Evolutionary conservation across 805 yeast genomes (phyloP).

Genomic region (Metschnikowia noctiluminum): DNA sequence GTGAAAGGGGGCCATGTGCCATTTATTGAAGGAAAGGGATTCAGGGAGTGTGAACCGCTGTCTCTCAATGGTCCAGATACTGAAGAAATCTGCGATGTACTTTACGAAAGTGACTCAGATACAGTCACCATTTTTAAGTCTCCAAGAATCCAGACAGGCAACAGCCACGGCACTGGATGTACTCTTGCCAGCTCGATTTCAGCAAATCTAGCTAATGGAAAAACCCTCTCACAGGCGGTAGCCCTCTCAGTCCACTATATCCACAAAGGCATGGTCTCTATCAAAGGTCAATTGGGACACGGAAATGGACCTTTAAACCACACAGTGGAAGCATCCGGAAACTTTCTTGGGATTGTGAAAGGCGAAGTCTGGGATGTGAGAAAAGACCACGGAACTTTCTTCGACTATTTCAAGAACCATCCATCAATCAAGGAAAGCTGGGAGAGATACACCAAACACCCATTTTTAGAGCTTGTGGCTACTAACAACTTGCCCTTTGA

Average conservation of each 20-base stretch:
- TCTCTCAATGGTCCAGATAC: background rate
- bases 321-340: background rate
- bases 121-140: slow-evolving; percentile 46
- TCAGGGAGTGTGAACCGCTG: background rate
- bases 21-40: slow-evolving; percentile 22
- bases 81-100: slow-evolving; percentile 45
- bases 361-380: background rate
- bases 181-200: slow-evolving; percentile 80
- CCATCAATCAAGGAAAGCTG: slow-evolving; percentile 54
- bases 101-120: slow-evolving; percentile 43
- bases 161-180: slow-evolving; percentile 91
- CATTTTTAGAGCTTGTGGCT: slow-evolving; percentile 55
- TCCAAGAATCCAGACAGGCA: slow-evolving; percentile 40
- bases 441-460: slow-evolving; percentile 58
- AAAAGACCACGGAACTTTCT: slow-evolving; percentile 20
- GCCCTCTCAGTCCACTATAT: slow-evolving; percentile 60
- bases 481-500: slow-evolving; percentile 45
- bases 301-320: slow-evolving; percentile 8
- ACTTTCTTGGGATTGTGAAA: slow-evolving; percentile 1
- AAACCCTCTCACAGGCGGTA: slow-evolving; percentile 46
- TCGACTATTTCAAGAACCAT: slow-evolving; percentile 52
- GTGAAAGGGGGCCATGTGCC: slow-evolving; percentile 82
- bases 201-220: slow-evolving; percentile 63
- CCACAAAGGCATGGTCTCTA: slow-evolving; percentile 53
- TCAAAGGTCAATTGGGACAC: slow-evolving; percentile 1